Percentiles rank a stretch among this genome's conserved stretches.
Conservation (phyloP, 2,329 filamentous ascomycete species). For the Microcyclospora pomicola region DNA sequence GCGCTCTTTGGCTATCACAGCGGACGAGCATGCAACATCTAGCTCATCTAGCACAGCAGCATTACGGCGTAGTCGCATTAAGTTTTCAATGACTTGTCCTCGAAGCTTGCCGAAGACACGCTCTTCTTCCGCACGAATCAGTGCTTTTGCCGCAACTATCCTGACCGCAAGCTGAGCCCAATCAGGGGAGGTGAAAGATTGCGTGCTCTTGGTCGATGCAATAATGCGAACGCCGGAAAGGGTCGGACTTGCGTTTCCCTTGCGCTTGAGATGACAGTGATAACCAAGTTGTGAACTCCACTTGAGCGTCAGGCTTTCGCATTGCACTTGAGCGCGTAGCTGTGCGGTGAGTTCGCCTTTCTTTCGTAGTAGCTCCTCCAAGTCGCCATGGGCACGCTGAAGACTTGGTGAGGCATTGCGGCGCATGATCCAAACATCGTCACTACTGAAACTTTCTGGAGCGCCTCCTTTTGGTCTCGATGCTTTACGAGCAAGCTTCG, state of each 20-base stretch:
- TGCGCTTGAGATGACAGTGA: conserved; percentile 79
- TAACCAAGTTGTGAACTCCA: conserved; percentile 83
- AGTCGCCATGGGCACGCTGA: conserved; percentile 50
- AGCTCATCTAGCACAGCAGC: conserved; percentile 86
- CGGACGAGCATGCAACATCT: conserved; percentile 79
- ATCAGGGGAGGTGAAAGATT: conserved; percentile 67
- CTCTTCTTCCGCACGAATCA: conserved; percentile 74
- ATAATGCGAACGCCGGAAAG: conserved; percentile 41
- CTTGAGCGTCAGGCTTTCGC: conserved; percentile 54
- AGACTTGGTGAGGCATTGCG: conserved; percentile 53
- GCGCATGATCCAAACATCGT: conserved; percentile 50
- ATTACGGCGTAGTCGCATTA: conserved; percentile 78
- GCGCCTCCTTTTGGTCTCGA: conserved; percentile 7
- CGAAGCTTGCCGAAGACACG: conserved; percentile 64
- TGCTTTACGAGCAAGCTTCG: conserved; percentile 13
- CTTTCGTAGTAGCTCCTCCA: conserved; percentile 46
- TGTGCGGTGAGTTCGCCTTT: conserved; percentile 46
- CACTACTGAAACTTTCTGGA: conserved; percentile 11
- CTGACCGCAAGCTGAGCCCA: conserved; percentile 72
- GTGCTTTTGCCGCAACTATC: conserved; percentile 63
- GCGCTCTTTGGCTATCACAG: conserved; percentile 61
- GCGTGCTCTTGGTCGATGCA: conserved; percentile 68
- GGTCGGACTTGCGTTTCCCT: conserved; percentile 43
- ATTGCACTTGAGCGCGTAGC: conserved; percentile 46
- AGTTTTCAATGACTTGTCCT: conserved; percentile 60